Percentiles rank a stretch among this genome's conserved stretches.
phyloP scores from a whole-genome alignment of 306 rosid genomes.

The Carpinus fangiana region DNA sequence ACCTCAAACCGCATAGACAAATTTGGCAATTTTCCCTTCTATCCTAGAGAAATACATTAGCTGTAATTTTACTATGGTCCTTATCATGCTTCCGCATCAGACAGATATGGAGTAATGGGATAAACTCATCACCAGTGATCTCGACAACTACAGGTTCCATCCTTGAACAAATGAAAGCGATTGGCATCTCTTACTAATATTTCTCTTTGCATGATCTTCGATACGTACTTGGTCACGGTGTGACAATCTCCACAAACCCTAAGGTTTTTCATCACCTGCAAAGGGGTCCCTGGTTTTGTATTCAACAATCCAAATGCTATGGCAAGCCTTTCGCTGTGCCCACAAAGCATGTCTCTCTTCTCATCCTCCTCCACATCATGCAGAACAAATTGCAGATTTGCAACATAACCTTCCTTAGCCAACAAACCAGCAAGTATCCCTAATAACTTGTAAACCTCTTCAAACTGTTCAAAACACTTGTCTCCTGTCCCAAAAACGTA shows the following conservation, averaged over 20 bases:
- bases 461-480: conserved; percentile 14
- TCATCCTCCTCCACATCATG: conserved; percentile 26
- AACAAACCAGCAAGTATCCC: conserved; percentile 8
- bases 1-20: too few species aligned
- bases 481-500: conserved; percentile 39
- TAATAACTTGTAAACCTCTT: conserved; percentile 10
- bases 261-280: conserved; percentile 34
- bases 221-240: conserved; percentile 30
- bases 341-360: conserved; percentile 23
- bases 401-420: conserved; percentile 28
- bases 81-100: too few species aligned
- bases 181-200: conserved; percentile 34
- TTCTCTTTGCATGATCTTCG: conserved; percentile 28
- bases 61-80: too few species aligned
- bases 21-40: too few species aligned
- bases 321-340: conserved; percentile 27
- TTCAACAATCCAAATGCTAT: conserved; percentile 30
- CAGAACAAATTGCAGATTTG: conserved; percentile 28
- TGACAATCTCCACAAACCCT: conserved; percentile 31
- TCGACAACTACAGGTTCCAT: conserved; percentile 34
- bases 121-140: conserved; percentile 23
- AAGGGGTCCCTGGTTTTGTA: conserved; percentile 28
- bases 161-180: conserved; percentile 31
- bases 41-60: too few species aligned
- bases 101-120: too few species aligned